Conservation (phyloP, 495 filamentous ascomycete species). For the Pseudoneurospora amorphoporcata region DNA sequence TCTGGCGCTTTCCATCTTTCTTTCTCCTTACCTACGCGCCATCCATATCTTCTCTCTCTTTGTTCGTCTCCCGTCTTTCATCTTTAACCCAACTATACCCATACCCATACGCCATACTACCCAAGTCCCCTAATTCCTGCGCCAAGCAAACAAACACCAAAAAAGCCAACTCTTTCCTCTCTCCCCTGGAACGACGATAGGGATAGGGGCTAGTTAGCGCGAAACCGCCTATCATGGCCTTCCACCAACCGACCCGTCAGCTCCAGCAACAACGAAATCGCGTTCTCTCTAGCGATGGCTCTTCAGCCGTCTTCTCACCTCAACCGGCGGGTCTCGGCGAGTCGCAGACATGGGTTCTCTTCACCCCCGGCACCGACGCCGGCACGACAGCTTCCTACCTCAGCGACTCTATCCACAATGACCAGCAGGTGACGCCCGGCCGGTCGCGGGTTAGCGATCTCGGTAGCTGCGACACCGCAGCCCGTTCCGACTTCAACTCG, state of each 20-base stretch:
- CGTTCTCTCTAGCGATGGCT: constrained; percentile 31
- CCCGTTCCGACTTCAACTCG: constrained; percentile 35
- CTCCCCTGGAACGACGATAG: neutral
- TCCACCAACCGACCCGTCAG: constrained; percentile 63
- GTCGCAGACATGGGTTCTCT: constrained; percentile 91
- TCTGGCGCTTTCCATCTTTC: neutral
- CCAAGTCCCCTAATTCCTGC: neutral
- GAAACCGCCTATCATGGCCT: constrained; percentile 57
- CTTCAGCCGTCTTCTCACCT: constrained; percentile 32
- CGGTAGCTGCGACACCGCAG: constrained; percentile 65
- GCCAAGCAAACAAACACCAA: neutral
- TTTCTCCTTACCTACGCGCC: neutral
- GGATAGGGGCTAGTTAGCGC: neutral
- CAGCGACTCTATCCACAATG: constrained; percentile 55
- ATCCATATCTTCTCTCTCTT: neutral
- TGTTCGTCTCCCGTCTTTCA: neutral
- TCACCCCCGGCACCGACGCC: constrained; percentile 63
- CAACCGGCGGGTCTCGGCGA: constrained; percentile 44
- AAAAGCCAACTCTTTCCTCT: neutral
- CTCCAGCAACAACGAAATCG: constrained; percentile 42
- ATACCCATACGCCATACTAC: neutral
- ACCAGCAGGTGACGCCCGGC: constrained; percentile 58
- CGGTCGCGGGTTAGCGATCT: constrained; percentile 74
- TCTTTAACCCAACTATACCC: neutral
- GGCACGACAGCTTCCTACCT: constrained; percentile 55